A percentile compares a stretch with the other conserved stretches of the same genome.
Conservation (phyloP, 345 rosid genomes). For the Turnera subulata region DNA sequence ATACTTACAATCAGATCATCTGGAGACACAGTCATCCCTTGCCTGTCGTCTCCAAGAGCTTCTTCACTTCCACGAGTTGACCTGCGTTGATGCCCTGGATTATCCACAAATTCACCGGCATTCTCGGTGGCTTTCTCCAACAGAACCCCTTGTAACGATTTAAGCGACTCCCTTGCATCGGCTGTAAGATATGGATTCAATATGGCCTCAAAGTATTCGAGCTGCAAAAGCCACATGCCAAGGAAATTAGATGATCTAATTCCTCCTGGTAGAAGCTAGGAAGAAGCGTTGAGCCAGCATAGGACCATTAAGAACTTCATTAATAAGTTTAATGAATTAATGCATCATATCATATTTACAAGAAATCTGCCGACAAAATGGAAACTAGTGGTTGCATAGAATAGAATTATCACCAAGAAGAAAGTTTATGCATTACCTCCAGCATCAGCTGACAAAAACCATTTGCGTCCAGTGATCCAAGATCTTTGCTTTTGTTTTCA, state of each 20-base stretch:
- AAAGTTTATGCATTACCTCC: conserved; percentile 54
- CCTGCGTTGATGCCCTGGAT: conserved; percentile 65
- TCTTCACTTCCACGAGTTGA: conserved; percentile 97
- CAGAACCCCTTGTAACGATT: conserved; percentile 74
- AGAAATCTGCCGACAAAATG: no score
- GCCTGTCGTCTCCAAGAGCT: conserved; percentile 74
- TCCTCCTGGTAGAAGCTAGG: no score
- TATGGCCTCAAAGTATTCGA: conserved; percentile 87
- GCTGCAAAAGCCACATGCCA: conserved; percentile 50
- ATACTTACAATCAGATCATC: conserved; percentile 85
- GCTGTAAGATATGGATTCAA: conserved; percentile 72
- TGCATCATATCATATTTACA: no score
- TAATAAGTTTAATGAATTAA: no score
- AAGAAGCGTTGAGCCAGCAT: no score
- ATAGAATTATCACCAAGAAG: background rate
- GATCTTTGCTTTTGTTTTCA: conserved; percentile 62
- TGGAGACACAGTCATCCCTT: conserved; percentile 70
- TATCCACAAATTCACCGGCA: conserved; percentile 56
- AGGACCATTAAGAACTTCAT: background rate
- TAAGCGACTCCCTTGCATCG: conserved; percentile 76
- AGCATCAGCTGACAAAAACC: conserved; percentile 99
- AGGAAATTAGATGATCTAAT: background rate
- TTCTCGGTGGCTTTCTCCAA: conserved; percentile 88
- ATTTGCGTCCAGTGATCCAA: conserved; percentile 74
- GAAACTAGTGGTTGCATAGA: no score